Base-by-base conservation (phyloP, 1,139 yeast genomes). In the Candida dubliniensis region DNA sequence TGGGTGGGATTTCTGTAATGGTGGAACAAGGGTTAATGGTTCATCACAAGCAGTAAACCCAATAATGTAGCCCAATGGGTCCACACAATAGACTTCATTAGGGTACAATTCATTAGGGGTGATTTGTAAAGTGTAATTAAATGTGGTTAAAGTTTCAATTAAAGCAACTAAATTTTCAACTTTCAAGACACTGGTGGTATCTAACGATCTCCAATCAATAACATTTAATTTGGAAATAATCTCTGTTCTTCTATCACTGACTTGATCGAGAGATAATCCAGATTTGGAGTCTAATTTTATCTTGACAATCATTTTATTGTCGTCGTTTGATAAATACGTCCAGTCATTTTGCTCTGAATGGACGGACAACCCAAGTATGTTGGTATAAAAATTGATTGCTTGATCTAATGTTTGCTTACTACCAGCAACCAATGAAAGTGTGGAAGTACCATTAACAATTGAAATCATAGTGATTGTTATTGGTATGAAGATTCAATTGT, bases 101-200 rank as follows among this genome's bases (percentile, higher is more conserved):
- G 93, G 91, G 47, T 74, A 77, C 50, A 82, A 65, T 42, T 80
- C 84, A 49, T 81, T 81, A n/a, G 93, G 93, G 44, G 65, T 61
- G 29, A 71, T 59, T 50, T 74, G 78, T 12, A 67, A 48, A 1
- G 67, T 61, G 41, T 55, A 53, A 1, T 61, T 55, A 32, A 56
- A 55, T 4, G 49, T 49, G 31, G 63, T 57, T 40, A 78, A 65
- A 4, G 55, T 55, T 34, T 51, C 53, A 43, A 77, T 66, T 45
- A 78, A 54, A 9, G 56, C 56, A 46, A 66, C 64, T 41, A 79
- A 56, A 39, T 67, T 57, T 14, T 59, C 48, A 23, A 70, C 67
- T 31, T 66, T 63, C 47, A 79, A 63, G 5, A 73, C 66, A 38
- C 73, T 61, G 18, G 70, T 60, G 27, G 74, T 57, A 47, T 73